These are phyloP conservation scores for Rhodotorula sp. DNA, from an alignment of 1,284 basidiomycete genomes.

Conservation along the genomic window DNA sequence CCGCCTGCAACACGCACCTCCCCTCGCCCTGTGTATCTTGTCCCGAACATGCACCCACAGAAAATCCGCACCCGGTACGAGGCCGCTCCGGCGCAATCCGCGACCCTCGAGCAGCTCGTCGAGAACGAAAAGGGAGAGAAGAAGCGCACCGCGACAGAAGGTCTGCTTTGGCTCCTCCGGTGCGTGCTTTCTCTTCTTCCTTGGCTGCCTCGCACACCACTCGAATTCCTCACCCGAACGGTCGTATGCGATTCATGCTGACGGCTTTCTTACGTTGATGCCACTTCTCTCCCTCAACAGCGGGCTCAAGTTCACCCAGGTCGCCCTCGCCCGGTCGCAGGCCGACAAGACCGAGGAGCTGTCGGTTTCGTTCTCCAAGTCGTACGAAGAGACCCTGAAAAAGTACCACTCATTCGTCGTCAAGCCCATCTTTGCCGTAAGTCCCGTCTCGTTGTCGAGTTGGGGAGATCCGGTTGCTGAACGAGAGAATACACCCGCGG, in stretches of 20 bases:
- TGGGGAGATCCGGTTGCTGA: no score
- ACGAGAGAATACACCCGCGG: no score
- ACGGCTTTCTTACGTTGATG: background rate
- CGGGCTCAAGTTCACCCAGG: conserved; percentile 86
- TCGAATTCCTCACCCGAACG: background rate
- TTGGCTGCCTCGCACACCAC: no score
- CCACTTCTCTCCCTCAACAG: conserved; percentile 48
- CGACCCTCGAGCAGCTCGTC: conserved; percentile 81
- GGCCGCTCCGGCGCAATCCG: conserved; percentile 62
- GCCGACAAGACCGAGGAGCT: conserved; percentile 70
- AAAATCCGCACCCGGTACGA: conserved; percentile 84
- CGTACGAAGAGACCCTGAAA: conserved; percentile 80
- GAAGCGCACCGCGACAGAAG: conserved; percentile 83
- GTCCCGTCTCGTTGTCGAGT: no score
- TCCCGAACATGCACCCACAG: conserved; percentile 52
- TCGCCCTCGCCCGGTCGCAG: conserved; percentile 72
- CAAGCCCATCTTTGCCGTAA: conserved; percentile 74
- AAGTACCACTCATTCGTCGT: conserved; percentile 86
- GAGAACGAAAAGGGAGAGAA: conserved; percentile 80
- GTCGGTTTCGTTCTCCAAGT: conserved; percentile 69
- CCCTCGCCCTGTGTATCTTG: background rate
- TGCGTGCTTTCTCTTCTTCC: conserved; percentile 50
- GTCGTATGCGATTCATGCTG: background rate
- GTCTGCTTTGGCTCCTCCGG: conserved; percentile 88
- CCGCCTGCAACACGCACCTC: background rate